Percentiles rank a stretch among this genome's conserved stretches.
phyloP scores from a whole-genome alignment of 495 filamentous ascomycete species.

The Penicillium ochrochloron region DNA sequence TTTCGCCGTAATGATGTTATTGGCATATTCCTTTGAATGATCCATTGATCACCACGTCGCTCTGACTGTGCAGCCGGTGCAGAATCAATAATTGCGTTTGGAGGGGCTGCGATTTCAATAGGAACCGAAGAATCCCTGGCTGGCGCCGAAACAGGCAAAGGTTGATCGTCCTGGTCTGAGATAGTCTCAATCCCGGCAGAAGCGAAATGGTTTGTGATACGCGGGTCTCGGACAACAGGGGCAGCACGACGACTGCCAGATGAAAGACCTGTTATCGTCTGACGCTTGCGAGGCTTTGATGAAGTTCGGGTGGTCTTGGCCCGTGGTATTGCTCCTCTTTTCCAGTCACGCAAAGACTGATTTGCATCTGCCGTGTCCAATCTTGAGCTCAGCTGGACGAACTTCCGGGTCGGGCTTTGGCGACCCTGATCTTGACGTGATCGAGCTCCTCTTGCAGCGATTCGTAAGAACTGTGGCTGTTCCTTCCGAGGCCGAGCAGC shows the following conservation, averaged over 20 bases:
- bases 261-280: slow-evolving; percentile 28
- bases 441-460: slow-evolving; percentile 75
- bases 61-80: slow-evolving; percentile 21
- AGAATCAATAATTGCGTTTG: not conserved
- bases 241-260: slow-evolving; percentile 21
- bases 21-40: slow-evolving; percentile 41
- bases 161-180: not conserved
- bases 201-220: slow-evolving; percentile 12
- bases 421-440: slow-evolving; percentile 66
- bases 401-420: slow-evolving; percentile 75
- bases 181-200: not conserved
- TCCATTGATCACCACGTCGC: slow-evolving; percentile 40
- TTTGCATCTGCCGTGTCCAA: slow-evolving; percentile 78
- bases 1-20: slow-evolving; percentile 43
- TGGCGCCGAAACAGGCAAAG: slow-evolving; percentile 4
- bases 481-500: slow-evolving; percentile 31
- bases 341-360: slow-evolving; percentile 72
- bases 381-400: slow-evolving; percentile 70
- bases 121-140: slow-evolving; percentile 10
- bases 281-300: slow-evolving; percentile 27
- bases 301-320: slow-evolving; percentile 34
- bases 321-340: slow-evolving; percentile 66
- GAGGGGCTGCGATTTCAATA: slow-evolving; percentile 5
- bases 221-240: slow-evolving; percentile 10
- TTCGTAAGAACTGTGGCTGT: slow-evolving; percentile 72